Conservation (phyloP, 192 early-diverging fungal genomes). For the Borealophlyctis nickersoniae region DNA sequence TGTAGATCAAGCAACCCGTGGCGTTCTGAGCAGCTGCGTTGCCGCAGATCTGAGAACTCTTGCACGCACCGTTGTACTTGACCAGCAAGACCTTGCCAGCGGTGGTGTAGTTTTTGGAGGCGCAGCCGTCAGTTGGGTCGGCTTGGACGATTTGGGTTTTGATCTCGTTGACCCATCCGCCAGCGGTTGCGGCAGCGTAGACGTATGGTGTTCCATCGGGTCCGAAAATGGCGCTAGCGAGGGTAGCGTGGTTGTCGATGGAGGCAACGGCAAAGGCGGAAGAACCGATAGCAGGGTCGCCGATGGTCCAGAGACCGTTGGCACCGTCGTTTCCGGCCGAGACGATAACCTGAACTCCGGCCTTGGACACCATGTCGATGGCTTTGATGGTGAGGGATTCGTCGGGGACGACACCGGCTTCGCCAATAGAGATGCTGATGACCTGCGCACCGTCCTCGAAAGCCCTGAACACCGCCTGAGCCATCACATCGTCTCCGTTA, state of each 20-base stretch:
- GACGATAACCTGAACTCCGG: slow-evolving; percentile 49
- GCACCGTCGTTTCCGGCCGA: slow-evolving; percentile 74
- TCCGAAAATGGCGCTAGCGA: not conserved
- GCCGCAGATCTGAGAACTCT: slow-evolving; percentile 23
- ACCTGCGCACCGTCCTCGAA: slow-evolving; percentile 70
- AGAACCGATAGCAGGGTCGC: slow-evolving; percentile 25
- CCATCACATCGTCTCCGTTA: slow-evolving; percentile 68
- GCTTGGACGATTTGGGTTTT: slow-evolving; percentile 9
- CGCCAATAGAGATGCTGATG: slow-evolving; percentile 81
- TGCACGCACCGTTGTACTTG: slow-evolving; percentile 19
- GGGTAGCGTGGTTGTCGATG: slow-evolving; percentile 15
- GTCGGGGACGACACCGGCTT: slow-evolving; percentile 53
- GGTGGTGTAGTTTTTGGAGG: slow-evolving; percentile 7
- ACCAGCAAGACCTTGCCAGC: slow-evolving; percentile 35
- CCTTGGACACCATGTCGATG: slow-evolving; percentile 44
- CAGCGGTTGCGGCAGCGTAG: slow-evolving; percentile 10
- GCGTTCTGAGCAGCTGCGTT: slow-evolving; percentile 24
- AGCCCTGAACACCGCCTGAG: slow-evolving; percentile 72
- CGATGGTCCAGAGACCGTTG: slow-evolving; percentile 51
- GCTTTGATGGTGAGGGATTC: slow-evolving; percentile 61
- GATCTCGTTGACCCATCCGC: slow-evolving; percentile 8
- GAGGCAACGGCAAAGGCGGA: slow-evolving; percentile 25
- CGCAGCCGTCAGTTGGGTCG: slow-evolving; percentile 22
- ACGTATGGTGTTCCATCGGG: not conserved
- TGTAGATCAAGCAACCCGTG: slow-evolving; percentile 35